Evolutionary conservation across 1,139 yeast genomes (phyloP).

Genomic region (Petasospora rhodanensis): DNA sequence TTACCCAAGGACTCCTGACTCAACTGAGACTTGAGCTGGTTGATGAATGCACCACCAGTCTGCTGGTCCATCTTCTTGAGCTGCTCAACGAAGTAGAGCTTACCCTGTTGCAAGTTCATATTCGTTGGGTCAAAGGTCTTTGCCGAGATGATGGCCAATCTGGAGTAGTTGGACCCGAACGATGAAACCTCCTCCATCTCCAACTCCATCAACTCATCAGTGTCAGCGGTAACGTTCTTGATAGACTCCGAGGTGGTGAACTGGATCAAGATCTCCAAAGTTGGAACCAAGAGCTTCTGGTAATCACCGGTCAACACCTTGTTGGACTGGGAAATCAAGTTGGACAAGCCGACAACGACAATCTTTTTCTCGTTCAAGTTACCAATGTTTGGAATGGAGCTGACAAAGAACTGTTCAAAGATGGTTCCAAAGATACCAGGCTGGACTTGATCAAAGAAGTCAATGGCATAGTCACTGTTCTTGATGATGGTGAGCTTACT

Average conservation of each 20-base stretch:
- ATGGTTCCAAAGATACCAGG: conserved; percentile 53
- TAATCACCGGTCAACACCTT: conserved; percentile 39
- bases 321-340: conserved; percentile 35
- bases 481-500: conserved; percentile 40
- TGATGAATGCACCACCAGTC: conserved; percentile 25
- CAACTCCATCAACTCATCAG: conserved; percentile 30
- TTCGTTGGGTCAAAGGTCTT: conserved; percentile 61
- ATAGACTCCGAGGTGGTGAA: conserved; percentile 35
- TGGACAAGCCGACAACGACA: conserved; percentile 68
- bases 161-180: conserved; percentile 83
- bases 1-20: conserved; percentile 35
- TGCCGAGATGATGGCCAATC: conserved; percentile 56
- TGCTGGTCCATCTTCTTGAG: conserved; percentile 28
- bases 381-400: conserved; percentile 60
- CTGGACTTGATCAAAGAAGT: conserved; percentile 38
- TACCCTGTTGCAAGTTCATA: conserved; percentile 40
- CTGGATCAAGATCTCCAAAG: conserved; percentile 49
- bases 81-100: conserved; percentile 33
- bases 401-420: conserved; percentile 57
- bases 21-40: conserved; percentile 31
- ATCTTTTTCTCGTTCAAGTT: conserved; percentile 73
- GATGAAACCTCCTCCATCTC: conserved; percentile 44
- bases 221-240: conserved; percentile 29
- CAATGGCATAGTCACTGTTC: conserved; percentile 37
- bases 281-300: conserved; percentile 40